phyloP scores from a whole-genome alignment of 2,329 filamentous ascomycete species.

The Aspergillus pseudotamarii region DNA sequence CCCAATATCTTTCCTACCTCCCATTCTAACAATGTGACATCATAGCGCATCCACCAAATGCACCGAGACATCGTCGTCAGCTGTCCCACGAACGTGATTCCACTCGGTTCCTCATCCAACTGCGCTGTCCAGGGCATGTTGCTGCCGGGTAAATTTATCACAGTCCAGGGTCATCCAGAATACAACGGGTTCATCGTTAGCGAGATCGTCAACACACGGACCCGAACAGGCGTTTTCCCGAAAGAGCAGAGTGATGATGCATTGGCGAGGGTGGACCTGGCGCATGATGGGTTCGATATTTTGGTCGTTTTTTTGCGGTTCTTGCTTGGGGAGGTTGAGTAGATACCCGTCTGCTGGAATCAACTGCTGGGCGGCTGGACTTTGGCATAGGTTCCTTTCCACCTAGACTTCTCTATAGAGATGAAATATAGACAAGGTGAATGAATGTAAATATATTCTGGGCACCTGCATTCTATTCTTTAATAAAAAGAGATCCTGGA shows the following conservation, averaged over 20 bases:
- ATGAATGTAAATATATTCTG: background rate
- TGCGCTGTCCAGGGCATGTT: conserved; percentile 85
- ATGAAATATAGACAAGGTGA: background rate
- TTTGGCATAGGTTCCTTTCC: background rate
- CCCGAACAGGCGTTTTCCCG: conserved; percentile 68
- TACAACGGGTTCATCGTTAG: conserved; percentile 72
- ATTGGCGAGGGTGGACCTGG: conserved; percentile 63
- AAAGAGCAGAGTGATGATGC: conserved; percentile 71
- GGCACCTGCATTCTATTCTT: background rate
- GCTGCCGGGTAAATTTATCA: conserved; percentile 65
- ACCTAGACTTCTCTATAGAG: background rate
- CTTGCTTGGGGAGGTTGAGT: conserved; percentile 55
- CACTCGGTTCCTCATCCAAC: conserved; percentile 65
- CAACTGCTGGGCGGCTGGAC: background rate
- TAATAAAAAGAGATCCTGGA: background rate
- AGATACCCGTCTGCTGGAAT: background rate
- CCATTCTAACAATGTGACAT: background rate
- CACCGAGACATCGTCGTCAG: conserved; percentile 75
- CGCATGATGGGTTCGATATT: conserved; percentile 80
- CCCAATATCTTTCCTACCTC: background rate
- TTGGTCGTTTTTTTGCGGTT: conserved; percentile 77
- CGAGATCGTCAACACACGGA: conserved; percentile 67
- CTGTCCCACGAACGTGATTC: conserved; percentile 63
- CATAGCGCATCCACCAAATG: conserved; percentile 73
- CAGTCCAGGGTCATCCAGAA: conserved; percentile 86